Base-by-base conservation (phyloP, 2,329 filamentous ascomycete genomes). In the Penicillium psychrosexuale region DNA sequence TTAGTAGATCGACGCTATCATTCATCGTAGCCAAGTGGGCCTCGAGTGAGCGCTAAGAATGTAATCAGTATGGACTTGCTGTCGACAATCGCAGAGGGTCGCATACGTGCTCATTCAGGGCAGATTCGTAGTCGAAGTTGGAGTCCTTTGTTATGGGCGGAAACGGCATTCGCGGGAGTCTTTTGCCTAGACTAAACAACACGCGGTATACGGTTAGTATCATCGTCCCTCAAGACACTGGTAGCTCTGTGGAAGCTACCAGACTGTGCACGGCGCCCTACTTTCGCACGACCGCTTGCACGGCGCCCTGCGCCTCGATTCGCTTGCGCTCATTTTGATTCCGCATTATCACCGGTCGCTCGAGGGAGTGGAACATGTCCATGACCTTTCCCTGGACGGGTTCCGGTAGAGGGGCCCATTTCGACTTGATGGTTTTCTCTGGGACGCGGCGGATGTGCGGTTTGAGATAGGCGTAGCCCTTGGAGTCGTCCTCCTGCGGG, bases 101-200 rank as follows among this genome's bases (percentile, higher is more conserved):
- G 60, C 73, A 44, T 64, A 76, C 74, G 64, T 76, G 74, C 58
- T 76, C 74, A 55, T 74, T 66, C 8, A 78, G 65, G 5, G 71
- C 74, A 47, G 72, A 66, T 53, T 77, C 76, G 42, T 76, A 75
- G 57, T 77, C 74, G 58, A 78, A 78, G 47, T 68, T 69, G 0
- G 69, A 68, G 39, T 76, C 74, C 50, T 75, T 75, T 11, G 72
- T 72, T 27, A 69, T 64, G 5, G 74, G 74, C 1, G 76, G 76
- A 56, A 78, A 78, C 6, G 75, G 75, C 75, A 78, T 78, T 56
- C 73, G 69, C 34, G 76, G 75, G 3, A 78, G 66, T 39, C 76
- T 69, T 60, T 70, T 72, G 22, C 67, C 69, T 51, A 77, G 64
- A 55, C 74, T 76, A 52, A 45, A 36, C 8, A 46, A 31, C 4